Base-by-base conservation (phyloP, 768 basidiomycete species). In the Fomitopsis pulvina region DNA sequence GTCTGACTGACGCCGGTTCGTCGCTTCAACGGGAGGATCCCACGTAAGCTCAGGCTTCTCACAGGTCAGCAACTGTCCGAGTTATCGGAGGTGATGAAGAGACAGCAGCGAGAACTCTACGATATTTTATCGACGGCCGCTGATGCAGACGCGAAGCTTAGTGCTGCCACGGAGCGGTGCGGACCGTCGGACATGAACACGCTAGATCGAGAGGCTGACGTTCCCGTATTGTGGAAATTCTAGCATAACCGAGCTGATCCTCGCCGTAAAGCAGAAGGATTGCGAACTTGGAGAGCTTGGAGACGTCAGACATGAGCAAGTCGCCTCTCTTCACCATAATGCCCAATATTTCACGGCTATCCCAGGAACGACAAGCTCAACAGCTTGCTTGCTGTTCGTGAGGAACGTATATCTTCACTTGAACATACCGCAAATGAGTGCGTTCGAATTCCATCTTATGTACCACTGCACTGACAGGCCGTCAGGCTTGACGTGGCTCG, bases 81-180 rank as follows among this genome's bases (percentile, higher is more conserved):
- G 1, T 38, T 61, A 6, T 54, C 48, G 2, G 48, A 52, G n/a
- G 41, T 32, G 6, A 22, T 57, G 26, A 56, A 58, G 51, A 40
- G 47, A 14, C 57, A 60, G 26, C 56, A 53, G 34, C 38, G 10
- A 14, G 56, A 58, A 16, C 26, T 63, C n/a, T 40, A 60, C 12
- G 58, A 60, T 7, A 50, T 51, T 7, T 39, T 61, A 18, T 11
- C 50, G 2, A 16, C 41, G 14, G 52, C 51, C 30, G 60, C 60
- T 1, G 59, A 63, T 1, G 43, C 52, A 0, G 54, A 61, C 29
- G 45, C 52, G 4, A 55, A 56, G 45, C 37, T 60, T 6, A 22
- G 29, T 3, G 42, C 49, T 6, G 34, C 56, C 2, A 50, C 37
- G 7, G 46, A 50, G 8, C 51, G 54, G 62, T 57, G 39, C 1